Evolutionary conservation across 768 basidiomycete species (phyloP), one percentile per base, ranked within the genome.

Genomic region (Pholiota conissans): DNA sequence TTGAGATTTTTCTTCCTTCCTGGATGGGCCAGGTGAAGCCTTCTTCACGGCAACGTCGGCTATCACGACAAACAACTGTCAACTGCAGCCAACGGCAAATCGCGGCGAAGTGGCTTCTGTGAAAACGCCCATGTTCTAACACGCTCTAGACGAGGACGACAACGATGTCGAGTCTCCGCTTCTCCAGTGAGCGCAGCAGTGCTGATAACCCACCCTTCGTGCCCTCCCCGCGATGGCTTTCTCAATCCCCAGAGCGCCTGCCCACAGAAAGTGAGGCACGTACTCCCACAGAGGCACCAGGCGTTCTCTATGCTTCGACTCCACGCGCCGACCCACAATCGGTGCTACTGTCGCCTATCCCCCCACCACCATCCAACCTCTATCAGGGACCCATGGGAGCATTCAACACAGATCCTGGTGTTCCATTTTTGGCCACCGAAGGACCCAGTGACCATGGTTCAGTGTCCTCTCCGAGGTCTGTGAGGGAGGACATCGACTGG

Each of bases 311-410:
- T 34, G 30, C 18, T 5, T n/a, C 32, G 34, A 18, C 35, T 9
- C 60, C 30, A 3, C 35, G 37, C 11, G 30, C 42, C 28, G 22
- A 34, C 13, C 49, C 56, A 2, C 34, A 35, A 4, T 14, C 9
- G 3, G 29, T 5, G 2, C 49, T 65, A 4, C 40, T 34, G 13
- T 65, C 65, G 3, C 67, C 67, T 7, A 52, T 61, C 8, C 63
- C 65, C 1, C 67, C 65, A 10, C 58, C 67, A n/a, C 67, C 67
- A 4, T 61, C 62, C 14, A 68, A 68, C 46, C 52, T 68, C 11
- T 58, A 58, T 51, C 51, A 34, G 30, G 61, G 50, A 5, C 32
- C 11, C 14, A 32, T 57, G 2, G 35, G 42, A 14, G 60, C 63
- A 13, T 58, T 68, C 56, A 68, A 60, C 50, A 65, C 65, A 8